These are phyloP conservation scores for Blepharisma japonicum DNA, from an alignment of 73 alveolate genomes.

Conservation along the genomic window DNA sequence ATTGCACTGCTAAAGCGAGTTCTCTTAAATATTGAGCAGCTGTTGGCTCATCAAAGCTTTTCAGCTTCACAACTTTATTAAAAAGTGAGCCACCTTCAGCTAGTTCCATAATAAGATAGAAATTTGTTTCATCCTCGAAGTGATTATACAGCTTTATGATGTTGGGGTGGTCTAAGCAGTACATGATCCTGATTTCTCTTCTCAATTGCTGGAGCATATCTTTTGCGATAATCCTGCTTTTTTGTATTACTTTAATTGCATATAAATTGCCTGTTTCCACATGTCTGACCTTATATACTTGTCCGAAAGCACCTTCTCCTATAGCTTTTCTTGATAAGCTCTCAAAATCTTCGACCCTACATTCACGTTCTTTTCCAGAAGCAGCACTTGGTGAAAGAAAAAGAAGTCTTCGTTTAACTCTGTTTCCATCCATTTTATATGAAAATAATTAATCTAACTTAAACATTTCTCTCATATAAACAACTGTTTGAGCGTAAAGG, in stretches of 20 bases:
- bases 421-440: background rate
- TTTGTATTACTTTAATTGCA: conserved; percentile 24
- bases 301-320: conserved; percentile 35
- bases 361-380: conserved; percentile 27
- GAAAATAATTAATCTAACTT: background rate
- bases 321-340: conserved; percentile 8
- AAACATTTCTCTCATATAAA: conserved; percentile 14
- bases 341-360: conserved; percentile 22
- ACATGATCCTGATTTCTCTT: conserved; percentile 90
- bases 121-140: conserved; percentile 84
- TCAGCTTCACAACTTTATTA: conserved; percentile 36
- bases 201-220: conserved; percentile 47
- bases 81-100: conserved; percentile 52
- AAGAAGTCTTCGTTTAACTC: background rate
- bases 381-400: background rate
- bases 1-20: conserved; percentile 63
- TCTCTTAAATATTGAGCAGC: conserved; percentile 76
- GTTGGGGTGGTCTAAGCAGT: conserved; percentile 85
- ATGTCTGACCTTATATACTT: conserved; percentile 29
- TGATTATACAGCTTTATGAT: conserved; percentile 77
- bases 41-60: conserved; percentile 44
- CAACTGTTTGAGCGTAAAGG: background rate
- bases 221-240: conserved; percentile 12
- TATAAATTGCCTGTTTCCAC: conserved; percentile 18
- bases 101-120: conserved; percentile 73